Evolutionary conservation across 176 grass and related monocot genomes (phyloP).

Genomic region (Poa annua): DNA sequence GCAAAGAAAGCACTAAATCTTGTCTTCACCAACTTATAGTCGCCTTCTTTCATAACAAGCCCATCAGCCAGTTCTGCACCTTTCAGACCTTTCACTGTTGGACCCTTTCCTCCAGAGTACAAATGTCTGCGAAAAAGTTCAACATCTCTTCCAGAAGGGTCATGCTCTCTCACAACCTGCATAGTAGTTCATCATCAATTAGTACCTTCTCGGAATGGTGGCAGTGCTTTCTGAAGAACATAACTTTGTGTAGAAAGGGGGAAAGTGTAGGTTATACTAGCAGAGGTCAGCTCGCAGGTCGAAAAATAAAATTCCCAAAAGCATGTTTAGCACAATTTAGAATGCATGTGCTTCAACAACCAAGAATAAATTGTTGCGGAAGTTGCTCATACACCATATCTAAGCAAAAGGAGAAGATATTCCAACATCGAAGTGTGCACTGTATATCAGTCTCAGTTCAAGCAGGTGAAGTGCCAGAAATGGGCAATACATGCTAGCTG

Average conservation of each 20-base stretch:
- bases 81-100: constrained; percentile 70
- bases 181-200: constrained; percentile 29
- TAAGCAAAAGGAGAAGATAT: no score
- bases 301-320: not conserved
- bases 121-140: constrained; percentile 77
- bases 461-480: not conserved
- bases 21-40: constrained; percentile 95
- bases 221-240: not conserved
- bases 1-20: constrained; percentile 94
- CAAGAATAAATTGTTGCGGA: not conserved
- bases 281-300: constrained; percentile 1
- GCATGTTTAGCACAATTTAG: constrained; percentile 5
- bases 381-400: not conserved
- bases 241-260: not conserved
- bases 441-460: not conserved
- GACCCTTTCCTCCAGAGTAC: constrained; percentile 76
- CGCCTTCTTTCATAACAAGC: constrained; percentile 77
- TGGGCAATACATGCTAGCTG: not conserved
- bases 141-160: constrained; percentile 79
- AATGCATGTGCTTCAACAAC: constrained; percentile 1
- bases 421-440: not conserved
- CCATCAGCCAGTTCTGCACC: constrained; percentile 78
- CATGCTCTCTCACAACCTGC: constrained; percentile 96
- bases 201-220: not conserved
- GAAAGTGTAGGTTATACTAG: not conserved